phyloP scores from a whole-genome alignment of 2,329 filamentous ascomycete species.

The Dactylellina leptospora region DNA sequence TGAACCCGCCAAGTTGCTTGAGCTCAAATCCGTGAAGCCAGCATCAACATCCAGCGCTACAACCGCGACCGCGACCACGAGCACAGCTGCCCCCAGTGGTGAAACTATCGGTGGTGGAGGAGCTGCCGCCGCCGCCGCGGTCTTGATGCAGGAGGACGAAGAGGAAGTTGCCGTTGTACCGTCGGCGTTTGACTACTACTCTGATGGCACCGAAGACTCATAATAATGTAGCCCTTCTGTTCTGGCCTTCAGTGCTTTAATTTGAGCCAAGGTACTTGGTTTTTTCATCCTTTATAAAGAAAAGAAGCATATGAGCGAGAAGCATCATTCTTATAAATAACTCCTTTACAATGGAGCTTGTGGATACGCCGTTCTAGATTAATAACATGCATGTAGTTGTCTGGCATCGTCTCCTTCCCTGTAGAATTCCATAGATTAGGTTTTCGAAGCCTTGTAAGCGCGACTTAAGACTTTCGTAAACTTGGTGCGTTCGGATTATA shows the following conservation, averaged over 20 bases:
- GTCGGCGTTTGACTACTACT: slow-evolving; percentile 79
- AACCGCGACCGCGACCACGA: slow-evolving; percentile 55
- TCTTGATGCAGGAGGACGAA: slow-evolving; percentile 78
- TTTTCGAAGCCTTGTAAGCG: too few species aligned
- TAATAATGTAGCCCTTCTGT: too few species aligned
- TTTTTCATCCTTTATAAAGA: neutral
- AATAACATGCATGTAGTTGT: slow-evolving; percentile 10
- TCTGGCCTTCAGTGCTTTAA: too few species aligned
- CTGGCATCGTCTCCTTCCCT: too few species aligned
- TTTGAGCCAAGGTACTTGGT: neutral
- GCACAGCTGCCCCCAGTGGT: slow-evolving; percentile 67
- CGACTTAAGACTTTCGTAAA: too few species aligned
- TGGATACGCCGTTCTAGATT: slow-evolving; percentile 46
- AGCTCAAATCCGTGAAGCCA: slow-evolving; percentile 87
- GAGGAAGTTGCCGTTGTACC: slow-evolving; percentile 77
- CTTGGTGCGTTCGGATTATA: too few species aligned
- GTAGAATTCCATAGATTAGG: too few species aligned
- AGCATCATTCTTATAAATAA: slow-evolving; percentile 12
- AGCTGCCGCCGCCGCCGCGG: slow-evolving; percentile 76
- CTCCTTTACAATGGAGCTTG: slow-evolving; percentile 42
- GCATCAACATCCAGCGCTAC: slow-evolving; percentile 46
- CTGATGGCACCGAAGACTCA: slow-evolving; percentile 70
- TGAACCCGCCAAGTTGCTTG: slow-evolving; percentile 80
- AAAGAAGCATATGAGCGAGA: slow-evolving; percentile 7
- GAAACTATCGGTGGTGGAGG: slow-evolving; percentile 58